Base-by-base conservation (phyloP, 805 yeast species). In the Clavispora asparagi region DNA sequence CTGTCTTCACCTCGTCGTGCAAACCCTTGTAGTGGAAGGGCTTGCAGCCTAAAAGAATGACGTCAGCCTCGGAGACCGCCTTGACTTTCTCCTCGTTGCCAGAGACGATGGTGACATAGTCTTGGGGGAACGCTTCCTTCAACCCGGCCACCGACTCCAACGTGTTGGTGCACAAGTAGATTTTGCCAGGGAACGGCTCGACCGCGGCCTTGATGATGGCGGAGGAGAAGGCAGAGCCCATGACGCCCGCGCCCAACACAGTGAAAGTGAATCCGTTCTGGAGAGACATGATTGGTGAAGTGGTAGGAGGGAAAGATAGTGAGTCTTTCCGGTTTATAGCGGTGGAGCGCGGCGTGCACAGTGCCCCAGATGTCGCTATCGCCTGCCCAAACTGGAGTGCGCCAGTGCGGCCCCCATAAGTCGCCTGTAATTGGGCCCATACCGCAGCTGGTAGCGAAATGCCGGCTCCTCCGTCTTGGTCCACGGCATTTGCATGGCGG, bases 161-260 rank as follows among this genome's bases (percentile, higher is more conserved):
- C 39, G 82, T 73, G 47, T 77, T 76, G 46, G 87, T 91, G 62
- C 95, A 82, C n/a, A 94, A 88, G 54, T 85, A 76, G 63, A 91
- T 84, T 59, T 74, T 79, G 26, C 75, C 61, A 27, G 98, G 97
- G 47, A 77, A 78, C 6, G 83, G 78, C 16, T 63, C 62, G 51
- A 76, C 73, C 25, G 66, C 50, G 10, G 68, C 48, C 32, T 77
- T 76, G 44, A 87, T 69, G 40, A 87, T 81, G 10, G 98, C 96
- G 11, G 87, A 76, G 29, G 88, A 76, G 40, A 94, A 87, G 10
- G 98, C 97, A 14, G 92, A 85, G 48, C 98, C 98, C 89, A 94
- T 87, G 45, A 87, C 90, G 50, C 99, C 99, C 58, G 96, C 82
- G 31, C 97, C 99, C 45, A 94, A 74, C 28, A 94, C 82, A 14